Conservation (phyloP, 2,329 filamentous ascomycete genomes). For the Corniculantispora saksenae region DNA sequence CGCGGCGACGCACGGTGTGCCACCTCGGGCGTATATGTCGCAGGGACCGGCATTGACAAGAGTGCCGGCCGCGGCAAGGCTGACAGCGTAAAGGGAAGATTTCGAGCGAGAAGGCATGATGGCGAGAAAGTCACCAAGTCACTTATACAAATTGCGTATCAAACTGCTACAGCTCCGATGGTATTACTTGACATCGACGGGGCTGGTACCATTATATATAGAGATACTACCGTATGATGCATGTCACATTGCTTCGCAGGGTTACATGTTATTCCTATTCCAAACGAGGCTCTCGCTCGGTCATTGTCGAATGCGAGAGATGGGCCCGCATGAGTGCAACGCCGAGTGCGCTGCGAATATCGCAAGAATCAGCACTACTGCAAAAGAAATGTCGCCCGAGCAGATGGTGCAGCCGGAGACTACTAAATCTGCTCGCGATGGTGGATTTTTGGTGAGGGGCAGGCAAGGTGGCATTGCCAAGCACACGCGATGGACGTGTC, state of each 20-base stretch:
- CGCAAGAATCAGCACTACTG: background rate
- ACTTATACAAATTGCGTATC: background rate
- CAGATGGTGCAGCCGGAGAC: background rate
- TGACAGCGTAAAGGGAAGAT: conserved; percentile 27
- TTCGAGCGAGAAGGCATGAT: conserved; percentile 1
- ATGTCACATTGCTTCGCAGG: background rate
- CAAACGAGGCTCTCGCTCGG: background rate
- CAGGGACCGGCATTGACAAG: conserved; percentile 57
- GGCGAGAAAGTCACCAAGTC: background rate
- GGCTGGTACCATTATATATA: background rate
- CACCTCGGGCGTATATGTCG: conserved; percentile 58
- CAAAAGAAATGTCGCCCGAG: background rate
- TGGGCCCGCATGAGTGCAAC: background rate
- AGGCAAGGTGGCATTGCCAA: background rate
- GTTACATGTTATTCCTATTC: background rate
- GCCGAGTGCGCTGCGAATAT: background rate
- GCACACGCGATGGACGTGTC: background rate
- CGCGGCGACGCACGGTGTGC: conserved; percentile 61
- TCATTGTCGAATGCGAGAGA: background rate
- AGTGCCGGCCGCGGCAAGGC: conserved; percentile 36
- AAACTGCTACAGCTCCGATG: too few species aligned
- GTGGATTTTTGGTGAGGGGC: background rate
- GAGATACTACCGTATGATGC: too few species aligned
- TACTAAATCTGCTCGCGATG: background rate
- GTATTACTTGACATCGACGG: too few species aligned